Conservation (phyloP, 768 basidiomycete species). For the Lyophyllum atratum region DNA sequence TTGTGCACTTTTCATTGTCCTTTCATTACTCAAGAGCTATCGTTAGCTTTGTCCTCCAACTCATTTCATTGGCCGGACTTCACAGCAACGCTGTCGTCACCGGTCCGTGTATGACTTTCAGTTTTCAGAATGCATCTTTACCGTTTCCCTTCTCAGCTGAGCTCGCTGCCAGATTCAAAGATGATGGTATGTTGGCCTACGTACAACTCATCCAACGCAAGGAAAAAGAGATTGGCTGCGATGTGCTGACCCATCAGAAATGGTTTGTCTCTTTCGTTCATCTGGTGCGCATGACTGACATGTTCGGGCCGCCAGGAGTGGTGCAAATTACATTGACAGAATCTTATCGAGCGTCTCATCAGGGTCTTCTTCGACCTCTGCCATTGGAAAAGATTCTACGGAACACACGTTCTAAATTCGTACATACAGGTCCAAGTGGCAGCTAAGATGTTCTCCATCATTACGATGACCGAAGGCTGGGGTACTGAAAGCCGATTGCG, state of each 20-base stretch:
- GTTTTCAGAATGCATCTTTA: not conserved
- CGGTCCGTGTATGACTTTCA: slow-evolving; percentile 42
- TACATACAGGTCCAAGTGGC: not conserved
- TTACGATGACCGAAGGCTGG: no score
- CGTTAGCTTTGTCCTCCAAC: slow-evolving; percentile 81
- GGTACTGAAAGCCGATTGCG: no score
- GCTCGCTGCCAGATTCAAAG: slow-evolving; percentile 76
- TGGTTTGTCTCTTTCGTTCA: slow-evolving; percentile 51
- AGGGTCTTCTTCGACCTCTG: slow-evolving; percentile 85
- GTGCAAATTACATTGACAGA: slow-evolving; percentile 87
- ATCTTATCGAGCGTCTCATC: slow-evolving; percentile 84
- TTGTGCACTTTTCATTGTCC: slow-evolving; percentile 11
- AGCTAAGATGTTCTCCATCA: not conserved
- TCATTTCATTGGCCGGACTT: slow-evolving; percentile 88
- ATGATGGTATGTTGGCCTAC: slow-evolving; percentile 92
- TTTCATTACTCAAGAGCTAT: slow-evolving; percentile 9
- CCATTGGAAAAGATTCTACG: slow-evolving; percentile 85
- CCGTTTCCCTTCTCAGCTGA: slow-evolving; percentile 51
- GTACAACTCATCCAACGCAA: slow-evolving; percentile 86
- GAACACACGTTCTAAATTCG: slow-evolving; percentile 72
- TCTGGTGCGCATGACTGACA: not conserved
- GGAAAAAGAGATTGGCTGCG: slow-evolving; percentile 86
- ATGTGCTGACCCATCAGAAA: slow-evolving; percentile 93
- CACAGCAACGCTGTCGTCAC: slow-evolving; percentile 82
- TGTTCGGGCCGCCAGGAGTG: slow-evolving; percentile 57